Base-by-base conservation (phyloP, 2,329 filamentous ascomycete species). In the Aspergillus sp. region DNA sequence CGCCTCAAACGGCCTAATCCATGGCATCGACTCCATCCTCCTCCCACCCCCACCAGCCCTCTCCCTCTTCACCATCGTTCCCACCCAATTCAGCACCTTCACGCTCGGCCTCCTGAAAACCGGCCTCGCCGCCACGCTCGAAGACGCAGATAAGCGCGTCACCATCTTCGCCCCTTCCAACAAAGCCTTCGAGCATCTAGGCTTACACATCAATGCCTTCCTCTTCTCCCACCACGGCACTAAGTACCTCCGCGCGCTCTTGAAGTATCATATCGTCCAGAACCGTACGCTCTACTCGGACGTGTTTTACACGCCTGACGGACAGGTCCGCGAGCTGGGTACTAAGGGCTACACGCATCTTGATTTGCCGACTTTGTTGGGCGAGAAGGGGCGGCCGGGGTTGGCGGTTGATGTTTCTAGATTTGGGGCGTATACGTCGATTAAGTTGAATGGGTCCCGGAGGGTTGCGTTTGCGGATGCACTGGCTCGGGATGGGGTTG, bases 121-220 rank as follows among this genome's bases (percentile, higher is more conserved):
- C 0, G 83, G 85, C 7, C 78, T 96, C 1, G 75, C 77, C 47
- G 71, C 83, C 10, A 77, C 76, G 44, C 70, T 85, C 49, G 73
- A 84, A 46, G 1, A 20, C 32, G 19, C 74, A 79, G 56, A 72
- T 77, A 55, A 76, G 69, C 88, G 88, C 32, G 82, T 82, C 35
- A 95, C 90, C 2, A 64, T 93, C 51, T 94, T 95, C 60, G 86
- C 86, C 0, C 90, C 90, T 0, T 81, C 79, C 41, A 95, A 96
- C 75, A 71, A 69, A 4, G 90, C 90, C n/a, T 95, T 91, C 73
- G 63, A 78, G 58, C 80, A 80, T 55, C 82, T 96, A 1, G 88
- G 89, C 0, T 77, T 80, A 1, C 75, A 66, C 47, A 80, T 85
- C 59, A 94, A 91, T 62, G 86, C 83, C 19, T 96, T 95, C 76